phyloP scores from a whole-genome alignment of 352 stramenopile genomes.

The Pythium vanterpoolii region DNA sequence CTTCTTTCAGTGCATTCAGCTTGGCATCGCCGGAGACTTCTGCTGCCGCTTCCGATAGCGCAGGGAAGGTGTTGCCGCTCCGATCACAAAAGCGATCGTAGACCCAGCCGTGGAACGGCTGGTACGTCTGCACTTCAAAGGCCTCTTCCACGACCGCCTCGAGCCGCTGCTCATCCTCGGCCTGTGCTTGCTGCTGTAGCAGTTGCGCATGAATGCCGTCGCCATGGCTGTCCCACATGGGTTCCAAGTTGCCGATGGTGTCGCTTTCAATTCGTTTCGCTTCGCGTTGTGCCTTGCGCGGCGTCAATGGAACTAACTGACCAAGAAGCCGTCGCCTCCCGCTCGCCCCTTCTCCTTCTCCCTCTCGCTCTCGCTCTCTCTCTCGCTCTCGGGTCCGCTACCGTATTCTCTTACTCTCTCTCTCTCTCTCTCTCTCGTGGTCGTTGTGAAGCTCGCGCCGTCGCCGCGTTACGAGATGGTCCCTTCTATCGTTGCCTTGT shows the following conservation, averaged over 20 bases:
- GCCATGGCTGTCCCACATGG: constrained; percentile 22
- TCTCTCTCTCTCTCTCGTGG: too few species aligned
- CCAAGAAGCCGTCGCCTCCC: too few species aligned
- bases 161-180: constrained; percentile 32
- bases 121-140: constrained; percentile 81
- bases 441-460: too few species aligned
- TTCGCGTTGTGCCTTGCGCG: neutral
- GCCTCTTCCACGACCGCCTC: constrained; percentile 76
- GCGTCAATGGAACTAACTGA: too few species aligned
- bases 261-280: neutral
- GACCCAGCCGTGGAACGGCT: constrained; percentile 78
- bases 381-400: too few species aligned
- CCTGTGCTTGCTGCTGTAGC: constrained; percentile 12
- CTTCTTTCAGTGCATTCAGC: constrained; percentile 41
- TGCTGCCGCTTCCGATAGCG: constrained; percentile 50
- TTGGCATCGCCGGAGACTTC: constrained; percentile 40
- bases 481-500: too few species aligned
- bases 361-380: constrained; percentile 6
- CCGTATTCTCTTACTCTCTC: too few species aligned
- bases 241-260: too few species aligned
- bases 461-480: too few species aligned
- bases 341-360: too few species aligned
- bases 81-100: constrained; percentile 82
- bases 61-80: constrained; percentile 63
- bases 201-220: constrained; percentile 20